These are phyloP conservation scores for Rhizoctonia solani DNA, from an alignment of 1,284 basidiomycete genomes.

Conservation along the genomic window DNA sequence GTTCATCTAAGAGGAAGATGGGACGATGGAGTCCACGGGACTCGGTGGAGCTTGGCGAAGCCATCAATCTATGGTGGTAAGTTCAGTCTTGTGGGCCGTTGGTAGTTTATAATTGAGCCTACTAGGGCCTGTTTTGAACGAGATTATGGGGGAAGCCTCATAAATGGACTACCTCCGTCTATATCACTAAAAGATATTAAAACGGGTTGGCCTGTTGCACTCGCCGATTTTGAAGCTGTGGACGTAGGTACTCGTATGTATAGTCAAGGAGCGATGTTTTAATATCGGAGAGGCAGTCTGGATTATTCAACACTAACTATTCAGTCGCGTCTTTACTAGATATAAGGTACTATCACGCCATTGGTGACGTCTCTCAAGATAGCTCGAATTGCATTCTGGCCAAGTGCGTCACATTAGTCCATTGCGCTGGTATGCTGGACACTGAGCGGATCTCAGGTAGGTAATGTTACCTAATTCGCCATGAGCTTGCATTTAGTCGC, in stretches of 20 bases:
- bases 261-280: too few relatives aligned
- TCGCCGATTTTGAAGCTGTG: conserved; percentile 12
- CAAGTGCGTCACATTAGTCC: not conserved
- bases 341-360: not conserved
- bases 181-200: not conserved
- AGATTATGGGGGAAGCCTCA: not conserved
- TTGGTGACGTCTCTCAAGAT: conserved; percentile 16
- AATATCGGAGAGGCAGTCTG: too few relatives aligned
- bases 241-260: not conserved
- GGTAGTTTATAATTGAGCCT: not conserved
- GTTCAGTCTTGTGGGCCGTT: not conserved
- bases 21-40: conserved; percentile 3
- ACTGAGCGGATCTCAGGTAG: not conserved
- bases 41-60: conserved; percentile 20
- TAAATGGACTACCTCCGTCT: conserved; percentile 16
- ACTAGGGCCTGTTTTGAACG: not conserved
- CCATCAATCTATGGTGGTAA: conserved; percentile 28
- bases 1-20: not conserved
- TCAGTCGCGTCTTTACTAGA: conserved; percentile 5
- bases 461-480: not conserved
- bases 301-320: conserved; percentile 11
- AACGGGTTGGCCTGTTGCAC: conserved; percentile 14
- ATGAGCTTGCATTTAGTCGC: too few relatives aligned
- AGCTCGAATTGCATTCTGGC: not conserved
- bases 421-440: not conserved